Base-by-base conservation (phyloP, 768 basidiomycete species). In the Dendrothele bispora region DNA sequence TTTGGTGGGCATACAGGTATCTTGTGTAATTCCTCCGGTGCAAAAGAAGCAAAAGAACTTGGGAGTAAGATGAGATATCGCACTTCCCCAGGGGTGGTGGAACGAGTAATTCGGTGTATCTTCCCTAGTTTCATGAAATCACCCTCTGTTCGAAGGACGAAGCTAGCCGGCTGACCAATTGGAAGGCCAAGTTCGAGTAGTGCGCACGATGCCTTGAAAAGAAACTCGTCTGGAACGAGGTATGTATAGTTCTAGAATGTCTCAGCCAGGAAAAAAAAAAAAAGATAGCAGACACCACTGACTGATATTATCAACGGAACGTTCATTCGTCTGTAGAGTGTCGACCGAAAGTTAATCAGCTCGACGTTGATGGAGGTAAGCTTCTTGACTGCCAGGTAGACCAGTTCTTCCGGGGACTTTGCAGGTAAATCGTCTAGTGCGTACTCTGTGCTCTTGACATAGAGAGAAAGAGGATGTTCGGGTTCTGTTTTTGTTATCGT, bases 391-490 rank as follows among this genome's bases (percentile, higher is more conserved):
- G n/a, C n/a, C n/a, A n/a, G n/a, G n/a, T n/a, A n/a, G n/a, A n/a
- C n/a, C n/a, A n/a, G n/a, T n/a, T n/a, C n/a, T n/a, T n/a, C n/a
- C n/a, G n/a, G n/a, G n/a, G n/a, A n/a, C n/a, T n/a, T n/a, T 49
- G 65, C 65, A n/a, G 62, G 49, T 34, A 57, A 48, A 43, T 58
- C 29, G 32, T 65, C 38, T 28, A 55, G 53, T 8, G 36, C 43
- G 5, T 41, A 48, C 43, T 62, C 56, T 26, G 65, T 51, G 22
- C 37, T 42, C 17, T 51, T 39, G 38, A 64, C 46, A 14, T 61
- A 63, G 28, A 59, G 51, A 55, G 63, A 62, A 43, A 66, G 57
- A 36, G 63, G 46, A 40, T 53, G 53, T 29, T 48, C 58, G 12
- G 58, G 56, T 20, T 11, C 12, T 32, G 30, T 32, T 17, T 17